Conservation (phyloP, 257 asterid genomes). For the Coffea canephora region DNA sequence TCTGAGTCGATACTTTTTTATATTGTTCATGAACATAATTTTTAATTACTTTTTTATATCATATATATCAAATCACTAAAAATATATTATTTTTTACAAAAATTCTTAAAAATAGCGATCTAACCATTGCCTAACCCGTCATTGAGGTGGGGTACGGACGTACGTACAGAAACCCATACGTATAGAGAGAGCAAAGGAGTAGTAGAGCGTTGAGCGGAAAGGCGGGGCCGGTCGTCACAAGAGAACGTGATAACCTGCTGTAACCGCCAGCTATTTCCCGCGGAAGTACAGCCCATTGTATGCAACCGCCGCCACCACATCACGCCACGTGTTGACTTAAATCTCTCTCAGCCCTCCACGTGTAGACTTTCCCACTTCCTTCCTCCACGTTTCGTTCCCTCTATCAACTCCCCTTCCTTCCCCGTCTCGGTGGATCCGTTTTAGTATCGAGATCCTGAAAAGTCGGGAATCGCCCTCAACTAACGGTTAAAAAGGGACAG, state of each 20-base stretch:
- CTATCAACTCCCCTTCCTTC: not conserved
- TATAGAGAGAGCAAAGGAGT: not conserved
- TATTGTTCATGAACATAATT: too few species aligned
- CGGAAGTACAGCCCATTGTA: constrained; percentile 25
- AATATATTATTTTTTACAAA: too few species aligned
- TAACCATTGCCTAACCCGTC: too few species aligned
- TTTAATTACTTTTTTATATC: too few species aligned
- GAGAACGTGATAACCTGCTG: constrained; percentile 25
- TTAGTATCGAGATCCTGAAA: not conserved
- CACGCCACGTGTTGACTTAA: not conserved
- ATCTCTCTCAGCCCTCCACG: constrained; percentile 18
- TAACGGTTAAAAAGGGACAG: not conserved
- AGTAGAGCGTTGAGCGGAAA: not conserved
- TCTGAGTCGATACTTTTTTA: too few species aligned
- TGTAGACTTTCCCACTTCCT: not conserved
- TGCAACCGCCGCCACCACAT: constrained; percentile 3
- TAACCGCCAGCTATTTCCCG: constrained; percentile 27
- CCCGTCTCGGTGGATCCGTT: not conserved
- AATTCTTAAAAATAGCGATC: too few species aligned
- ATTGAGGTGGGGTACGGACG: not conserved
- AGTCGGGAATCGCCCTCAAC: constrained; percentile 14
- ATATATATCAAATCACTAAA: too few species aligned
- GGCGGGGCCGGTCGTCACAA: constrained; percentile 18
- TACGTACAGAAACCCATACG: not conserved
- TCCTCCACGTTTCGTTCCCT: constrained; percentile 18